Base-by-base conservation (phyloP, 768 basidiomycete genomes). In the Naganishia onofrii region DNA sequence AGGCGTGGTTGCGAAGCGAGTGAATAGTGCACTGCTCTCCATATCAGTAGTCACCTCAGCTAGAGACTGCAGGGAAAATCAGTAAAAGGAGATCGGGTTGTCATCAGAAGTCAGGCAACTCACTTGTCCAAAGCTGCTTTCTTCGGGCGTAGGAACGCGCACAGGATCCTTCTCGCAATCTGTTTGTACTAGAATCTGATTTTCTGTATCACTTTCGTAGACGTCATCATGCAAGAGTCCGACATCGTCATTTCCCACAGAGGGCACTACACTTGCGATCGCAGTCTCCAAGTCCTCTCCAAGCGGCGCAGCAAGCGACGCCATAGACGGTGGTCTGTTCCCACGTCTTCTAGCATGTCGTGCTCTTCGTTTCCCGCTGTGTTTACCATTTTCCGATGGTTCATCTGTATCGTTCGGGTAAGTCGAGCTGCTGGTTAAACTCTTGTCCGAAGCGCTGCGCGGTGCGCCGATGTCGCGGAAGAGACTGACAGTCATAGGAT, bases 61-160 rank as follows among this genome's bases (percentile, higher is more conserved):
- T 29, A 63, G 38, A 44, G 60, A 63, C 60, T 63, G 46, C 34
- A 38, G 21, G 10, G 34, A 21, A 32, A 6, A 42, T 28, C 26
- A 55, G 54, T 31, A 3, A 55, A 29, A 12, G 6, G 17, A 8
- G 29, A 29, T 4, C 29, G 12, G 7, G 28, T 29, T 15, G 23
- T 23, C 4, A 23, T 3, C 4, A 51, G 48, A 51, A n/a, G 23
- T 15, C 19, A 21, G 26, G 54, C 12, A 32, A 63, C 60, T 23
- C 28, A 63, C 60, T 36, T 44, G 60, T n/a, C 36, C 60, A 42
- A 63, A 44, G n/a, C 60, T 63, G 46, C 60, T 63, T 34, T 63
- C 60, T 21, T 26, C 60, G 9, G 60, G 36, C 23, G 60, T 44
- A 44, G 42, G 38, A 10, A 42, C 36, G 12, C 60, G 38, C n/a